Evolutionary conservation across 371 early-diverging fungal species (phyloP).

Genomic region (Mortierella sp.): DNA sequence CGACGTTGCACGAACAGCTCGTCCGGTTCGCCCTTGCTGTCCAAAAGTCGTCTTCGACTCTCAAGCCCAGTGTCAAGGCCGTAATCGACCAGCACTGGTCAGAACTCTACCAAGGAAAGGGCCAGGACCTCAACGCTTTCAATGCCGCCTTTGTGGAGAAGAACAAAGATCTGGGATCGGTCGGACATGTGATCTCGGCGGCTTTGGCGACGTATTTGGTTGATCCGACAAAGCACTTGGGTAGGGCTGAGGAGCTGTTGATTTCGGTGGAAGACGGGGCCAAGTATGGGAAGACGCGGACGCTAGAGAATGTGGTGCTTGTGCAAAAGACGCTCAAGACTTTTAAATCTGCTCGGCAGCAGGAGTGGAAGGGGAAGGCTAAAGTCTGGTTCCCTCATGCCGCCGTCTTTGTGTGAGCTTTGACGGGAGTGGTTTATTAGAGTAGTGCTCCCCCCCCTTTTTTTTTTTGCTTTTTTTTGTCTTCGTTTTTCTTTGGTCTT

Average conservation of each 20-base stretch:
- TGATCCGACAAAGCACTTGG: conserved; percentile 39
- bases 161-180: conserved; percentile 48
- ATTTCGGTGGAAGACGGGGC: conserved; percentile 31
- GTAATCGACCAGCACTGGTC: conserved; percentile 50
- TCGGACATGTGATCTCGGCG: conserved; percentile 59
- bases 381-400: conserved; percentile 38
- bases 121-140: conserved; percentile 21
- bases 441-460: too few species aligned
- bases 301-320: conserved; percentile 31
- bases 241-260: conserved; percentile 37
- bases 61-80: conserved; percentile 36
- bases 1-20: conserved; percentile 64
- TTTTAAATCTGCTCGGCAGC: conserved; percentile 26
- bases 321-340: conserved; percentile 39
- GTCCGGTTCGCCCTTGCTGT: conserved; percentile 70
- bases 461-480: too few species aligned
- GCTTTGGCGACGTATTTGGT: conserved; percentile 54
- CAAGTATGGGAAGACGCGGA: conserved; percentile 29
- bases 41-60: conserved; percentile 29
- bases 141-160: conserved; percentile 35
- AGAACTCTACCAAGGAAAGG: conserved; percentile 31
- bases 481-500: not conserved
- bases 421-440: not conserved
- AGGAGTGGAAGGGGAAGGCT: conserved; percentile 33
- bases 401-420: conserved; percentile 1